Base-by-base conservation (phyloP, 176 grass and related monocot genomes). In the Hyparrhenia diplandra region DNA sequence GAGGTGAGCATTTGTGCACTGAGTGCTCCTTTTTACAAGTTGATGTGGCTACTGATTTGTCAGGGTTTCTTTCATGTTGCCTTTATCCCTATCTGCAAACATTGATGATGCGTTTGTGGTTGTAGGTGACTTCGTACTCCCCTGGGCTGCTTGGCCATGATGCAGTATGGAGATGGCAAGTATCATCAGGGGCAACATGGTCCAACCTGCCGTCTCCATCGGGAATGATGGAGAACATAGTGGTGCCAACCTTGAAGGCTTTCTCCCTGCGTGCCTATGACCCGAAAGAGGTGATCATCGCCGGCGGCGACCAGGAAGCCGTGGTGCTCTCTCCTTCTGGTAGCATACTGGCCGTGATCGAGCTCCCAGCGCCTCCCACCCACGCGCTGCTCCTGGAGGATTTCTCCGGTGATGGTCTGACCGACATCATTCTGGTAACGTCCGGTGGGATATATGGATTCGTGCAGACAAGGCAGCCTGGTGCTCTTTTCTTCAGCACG, bases 401-500 rank as follows among this genome's bases (percentile, higher is more conserved):
- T 83, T 95, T 95, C 76, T 89, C 88, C 0, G 87, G 89, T n/a
- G 96, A 98, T 47, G 92, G 92, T 43, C 84, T 95, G 13, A 98
- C 92, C 1, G 96, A 98, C 46, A 58, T 95, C 23, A 86, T 98
- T 46, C 58, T 98, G 45, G 86, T 95, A 9, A 95, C 92, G 5
- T 85, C 92, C 0, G 65, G 79, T 4, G 95, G 92, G 74, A 87
- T 95, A 52, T 98, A 98, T 41, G 95, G 92, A 39, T 89, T 89
- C 24, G 75, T 89, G 47, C 95, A 98, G 88, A 93, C 88, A 52
- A 90, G 96, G 78, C 92, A 98, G 49, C 96, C 96, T 0, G 96
- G 96, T 60, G 92, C 96, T 3, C 83, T 98, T 75, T 98, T 98
- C 72, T 98, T 95, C 69, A 98, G 92, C 90, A 88, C 96, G 12